A percentile compares a stretch with the other conserved stretches of the same genome.
These are phyloP conservation scores for Xylaria sp. DNA, from an alignment of 2,329 filamentous ascomycete genomes.

Conservation along the genomic window DNA sequence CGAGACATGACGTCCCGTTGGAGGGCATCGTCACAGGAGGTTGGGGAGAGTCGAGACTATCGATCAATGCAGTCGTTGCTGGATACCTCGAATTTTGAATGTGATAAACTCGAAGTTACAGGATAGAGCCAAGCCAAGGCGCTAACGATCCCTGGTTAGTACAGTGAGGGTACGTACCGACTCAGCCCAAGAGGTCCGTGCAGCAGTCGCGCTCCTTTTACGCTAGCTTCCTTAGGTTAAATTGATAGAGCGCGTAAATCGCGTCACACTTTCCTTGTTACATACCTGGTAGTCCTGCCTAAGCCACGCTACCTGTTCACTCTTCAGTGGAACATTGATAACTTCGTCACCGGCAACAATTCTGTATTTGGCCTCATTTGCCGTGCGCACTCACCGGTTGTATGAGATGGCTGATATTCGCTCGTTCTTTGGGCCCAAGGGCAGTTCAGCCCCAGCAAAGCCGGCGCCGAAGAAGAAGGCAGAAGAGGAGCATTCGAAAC, in stretches of 20 bases:
- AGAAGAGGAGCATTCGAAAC: slow-evolving; percentile 48
- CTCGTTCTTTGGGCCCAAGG: slow-evolving; percentile 84
- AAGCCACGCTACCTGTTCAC: background rate
- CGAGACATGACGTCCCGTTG: slow-evolving; percentile 47
- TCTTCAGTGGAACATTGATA: slow-evolving; percentile 1
- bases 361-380: slow-evolving; percentile 1
- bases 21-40: slow-evolving; percentile 49
- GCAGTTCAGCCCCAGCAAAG: slow-evolving; percentile 57
- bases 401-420: slow-evolving; percentile 82
- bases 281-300: background rate
- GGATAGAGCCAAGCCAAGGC: background rate
- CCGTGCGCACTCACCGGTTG: background rate
- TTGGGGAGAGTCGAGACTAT: slow-evolving; percentile 16
- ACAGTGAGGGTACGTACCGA: background rate
- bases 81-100: slow-evolving; percentile 6
- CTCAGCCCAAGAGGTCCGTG: slow-evolving; percentile 6
- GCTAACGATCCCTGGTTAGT: slow-evolving; percentile 1
- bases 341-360: background rate
- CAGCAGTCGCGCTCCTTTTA: slow-evolving; percentile 13
- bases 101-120: slow-evolving; percentile 17
- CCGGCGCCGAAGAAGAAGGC: slow-evolving; percentile 51
- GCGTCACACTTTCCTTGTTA: slow-evolving; percentile 16
- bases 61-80: slow-evolving; percentile 4
- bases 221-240: slow-evolving; percentile 10
- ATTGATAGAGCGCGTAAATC: slow-evolving; percentile 24